Base-by-base conservation (phyloP, 1,139 yeast species). In the Pichia sp. region DNA sequence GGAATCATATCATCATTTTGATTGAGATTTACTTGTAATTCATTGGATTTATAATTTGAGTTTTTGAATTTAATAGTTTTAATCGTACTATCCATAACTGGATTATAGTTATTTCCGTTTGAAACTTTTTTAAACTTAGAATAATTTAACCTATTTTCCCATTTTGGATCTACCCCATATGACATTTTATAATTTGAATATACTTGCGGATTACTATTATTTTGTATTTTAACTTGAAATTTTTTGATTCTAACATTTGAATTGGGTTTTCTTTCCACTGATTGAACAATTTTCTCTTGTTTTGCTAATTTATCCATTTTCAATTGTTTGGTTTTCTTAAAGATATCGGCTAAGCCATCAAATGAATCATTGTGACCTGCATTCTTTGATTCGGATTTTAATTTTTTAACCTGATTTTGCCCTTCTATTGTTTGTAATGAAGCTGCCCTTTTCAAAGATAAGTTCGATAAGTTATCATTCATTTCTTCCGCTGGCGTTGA, bases 31-130 rank as follows among this genome's bases (percentile, higher is more conserved):
- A 35, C 39, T 36, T 50, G 46, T 26, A 42, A 16, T 36, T 36
- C 46, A 7, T 54, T 48, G 1, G 61, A 55, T 30, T 51, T 50
- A 43, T 56, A 57, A 22, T 40, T 43, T 1, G 59, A 51, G 20
- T 45, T 51, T 35, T 50, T 55, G 44, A 60, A 44, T n/a, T 42
- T 46, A 7, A 60, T 48, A 6, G 54, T 55, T 20, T 57, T 50
- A 3, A 55, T 46, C 1, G 60, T 56, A 20, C 61, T 58, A 44
- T 59, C 61, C 42, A 57, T 51, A 11, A 60, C 49, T 7, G 59
- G 56, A 41, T 58, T 59, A 25, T 45, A 39, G 6, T 40, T 31
- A 4, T 20, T 10, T 10, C 41, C 43, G 6, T 42, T 47, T 2
- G 40, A 36, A 25, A 46, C 37, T 40, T 57, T 59, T 7, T 41